Conservation (phyloP, 306 rosid species). For the Gastrolobium villosum region DNA sequence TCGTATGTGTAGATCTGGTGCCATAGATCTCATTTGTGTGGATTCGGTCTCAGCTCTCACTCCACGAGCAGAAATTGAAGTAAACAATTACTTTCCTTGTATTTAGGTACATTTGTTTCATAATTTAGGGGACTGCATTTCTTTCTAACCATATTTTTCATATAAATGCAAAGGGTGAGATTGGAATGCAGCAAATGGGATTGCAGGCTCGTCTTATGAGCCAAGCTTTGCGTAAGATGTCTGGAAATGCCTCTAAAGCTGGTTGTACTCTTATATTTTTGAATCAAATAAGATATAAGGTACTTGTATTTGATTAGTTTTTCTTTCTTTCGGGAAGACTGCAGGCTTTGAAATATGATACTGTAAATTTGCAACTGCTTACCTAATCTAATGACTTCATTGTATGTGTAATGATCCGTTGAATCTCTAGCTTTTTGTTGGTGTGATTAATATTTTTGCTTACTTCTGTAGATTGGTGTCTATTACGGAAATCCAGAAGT, state of each 20-base stretch:
- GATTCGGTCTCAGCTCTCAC: constrained; percentile 99
- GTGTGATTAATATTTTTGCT: constrained; percentile 48
- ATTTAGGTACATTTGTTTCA: constrained; percentile 30
- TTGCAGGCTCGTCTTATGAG: constrained; percentile 99
- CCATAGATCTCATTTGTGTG: constrained; percentile 94
- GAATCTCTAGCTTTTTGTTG: constrained; percentile 22
- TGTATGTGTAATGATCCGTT: constrained; percentile 28
- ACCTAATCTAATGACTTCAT: constrained; percentile 19
- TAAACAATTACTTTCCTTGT: constrained; percentile 43
- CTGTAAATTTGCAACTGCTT: constrained; percentile 5
- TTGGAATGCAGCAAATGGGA: constrained; percentile 99
- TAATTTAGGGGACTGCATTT: constrained; percentile 20
- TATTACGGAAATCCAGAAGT: constrained; percentile 99
- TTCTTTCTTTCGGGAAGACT: constrained; percentile 22
- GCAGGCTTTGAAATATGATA: background rate
- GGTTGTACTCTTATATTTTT: constrained; percentile 95
- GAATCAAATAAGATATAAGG: constrained; percentile 99
- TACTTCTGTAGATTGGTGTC: constrained; percentile 82
- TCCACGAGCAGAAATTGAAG: constrained; percentile 99
- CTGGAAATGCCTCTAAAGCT: constrained; percentile 99
- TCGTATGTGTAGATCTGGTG: constrained; percentile 99
- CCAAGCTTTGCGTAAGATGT: constrained; percentile 99
- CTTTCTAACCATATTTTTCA: constrained; percentile 46
- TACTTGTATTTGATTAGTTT: constrained; percentile 49
- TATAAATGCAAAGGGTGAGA: constrained; percentile 77